Conservation (phyloP, 257 asterid species). For the Salvia miltiorrhiza region DNA sequence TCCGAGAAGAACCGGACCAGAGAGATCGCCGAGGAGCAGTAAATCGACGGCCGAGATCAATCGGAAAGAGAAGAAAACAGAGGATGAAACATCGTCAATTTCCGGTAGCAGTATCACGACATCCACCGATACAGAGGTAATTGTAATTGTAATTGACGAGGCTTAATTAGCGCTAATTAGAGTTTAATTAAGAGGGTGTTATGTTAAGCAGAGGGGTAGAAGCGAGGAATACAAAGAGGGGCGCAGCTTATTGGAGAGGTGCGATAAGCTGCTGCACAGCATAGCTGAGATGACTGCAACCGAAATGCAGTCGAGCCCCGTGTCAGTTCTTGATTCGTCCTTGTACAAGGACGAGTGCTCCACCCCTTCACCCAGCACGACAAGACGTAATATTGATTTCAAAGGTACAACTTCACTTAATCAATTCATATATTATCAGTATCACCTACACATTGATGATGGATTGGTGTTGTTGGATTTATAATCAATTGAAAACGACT, state of each 20-base stretch:
- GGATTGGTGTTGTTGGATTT: slow-evolving; percentile 13
- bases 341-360: slow-evolving; percentile 78
- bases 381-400: slow-evolving; percentile 68
- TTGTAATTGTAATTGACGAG: neutral
- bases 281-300: slow-evolving; percentile 74
- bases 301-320: slow-evolving; percentile 89
- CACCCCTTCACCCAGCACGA: slow-evolving; percentile 74
- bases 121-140: slow-evolving; percentile 78
- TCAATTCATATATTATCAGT: neutral
- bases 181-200: neutral
- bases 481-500: slow-evolving; percentile 13
- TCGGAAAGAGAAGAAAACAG: slow-evolving; percentile 51
- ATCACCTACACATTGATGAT: slow-evolving; percentile 25
- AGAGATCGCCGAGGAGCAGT: slow-evolving; percentile 51
- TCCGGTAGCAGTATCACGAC: slow-evolving; percentile 73
- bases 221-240: slow-evolving; percentile 71
- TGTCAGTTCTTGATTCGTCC: slow-evolving; percentile 91
- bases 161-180: slow-evolving; percentile 6
- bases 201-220: slow-evolving; percentile 69
- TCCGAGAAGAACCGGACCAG: slow-evolving; percentile 50
- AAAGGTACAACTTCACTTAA: slow-evolving; percentile 44
- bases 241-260: slow-evolving; percentile 68
- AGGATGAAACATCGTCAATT: slow-evolving; percentile 78
- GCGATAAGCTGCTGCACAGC: slow-evolving; percentile 87
- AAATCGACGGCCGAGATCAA: slow-evolving; percentile 36